Evolutionary conservation across 1,284 basidiomycete genomes (phyloP).

Genomic region (Mycosarcoma mackinlayi): DNA sequence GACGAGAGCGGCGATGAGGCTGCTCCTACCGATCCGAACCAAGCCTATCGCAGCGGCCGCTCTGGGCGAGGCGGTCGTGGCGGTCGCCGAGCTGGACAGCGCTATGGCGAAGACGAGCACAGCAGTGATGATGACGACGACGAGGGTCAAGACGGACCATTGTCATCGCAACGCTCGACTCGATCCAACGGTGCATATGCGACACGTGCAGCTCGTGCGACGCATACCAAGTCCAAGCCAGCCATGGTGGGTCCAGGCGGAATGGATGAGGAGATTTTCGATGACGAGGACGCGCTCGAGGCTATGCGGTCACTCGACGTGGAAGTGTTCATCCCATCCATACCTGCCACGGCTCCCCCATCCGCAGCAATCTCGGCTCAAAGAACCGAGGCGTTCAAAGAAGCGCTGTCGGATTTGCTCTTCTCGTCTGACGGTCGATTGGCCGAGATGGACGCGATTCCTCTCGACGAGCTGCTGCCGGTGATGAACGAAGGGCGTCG

Average conservation of each 20-base stretch:
- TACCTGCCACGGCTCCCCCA: conserved; percentile 20
- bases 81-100: conserved; percentile 39
- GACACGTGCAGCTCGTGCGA: conserved; percentile 47
- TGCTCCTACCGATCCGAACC: conserved; percentile 74
- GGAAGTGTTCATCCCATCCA: conserved; percentile 27
- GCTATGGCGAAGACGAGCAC: conserved; percentile 37
- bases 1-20: conserved; percentile 48
- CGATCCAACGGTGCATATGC: conserved; percentile 53
- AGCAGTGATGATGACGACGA: conserved; percentile 47
- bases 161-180: conserved; percentile 32
- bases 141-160: conserved; percentile 25
- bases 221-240: conserved; percentile 17
- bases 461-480: conserved; percentile 78
- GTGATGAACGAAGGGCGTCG: conserved; percentile 82
- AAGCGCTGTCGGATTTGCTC: conserved; percentile 75
- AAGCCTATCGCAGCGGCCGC: conserved; percentile 63
- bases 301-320: conserved; percentile 58
- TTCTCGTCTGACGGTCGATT: conserved; percentile 67
- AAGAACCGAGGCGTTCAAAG: conserved; percentile 69
- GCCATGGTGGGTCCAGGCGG: conserved; percentile 42
- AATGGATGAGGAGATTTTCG: conserved; percentile 41
- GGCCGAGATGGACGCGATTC: conserved; percentile 76
- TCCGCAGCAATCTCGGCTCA: conserved; percentile 25
- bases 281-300: conserved; percentile 48
- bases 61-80: conserved; percentile 37